Percentiles rank a stretch among this genome's conserved stretches.
phyloP scores from a whole-genome alignment of 2,329 filamentous ascomycete genomes.

The Elsinoe perseae region DNA sequence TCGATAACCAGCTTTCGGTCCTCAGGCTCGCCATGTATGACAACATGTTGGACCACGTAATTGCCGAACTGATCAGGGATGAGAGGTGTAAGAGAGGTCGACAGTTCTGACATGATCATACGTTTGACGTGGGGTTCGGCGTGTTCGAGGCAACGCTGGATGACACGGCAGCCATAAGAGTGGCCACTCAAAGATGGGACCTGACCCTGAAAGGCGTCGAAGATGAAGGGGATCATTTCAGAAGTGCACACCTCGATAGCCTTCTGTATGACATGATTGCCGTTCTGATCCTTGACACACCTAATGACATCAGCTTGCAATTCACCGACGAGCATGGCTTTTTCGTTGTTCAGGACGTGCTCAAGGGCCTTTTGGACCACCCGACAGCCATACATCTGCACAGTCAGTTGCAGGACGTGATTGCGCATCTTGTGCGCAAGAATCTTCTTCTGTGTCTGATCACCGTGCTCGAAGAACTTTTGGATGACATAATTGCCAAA shows the following conservation, averaged over 20 bases:
- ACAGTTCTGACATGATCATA: conserved; percentile 69
- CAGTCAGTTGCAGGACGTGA: conserved; percentile 69
- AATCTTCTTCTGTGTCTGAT: conserved; percentile 83
- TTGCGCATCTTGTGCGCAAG: conserved; percentile 82
- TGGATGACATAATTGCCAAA: conserved; percentile 99
- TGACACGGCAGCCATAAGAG: conserved; percentile 81
- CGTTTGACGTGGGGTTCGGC: conserved; percentile 64
- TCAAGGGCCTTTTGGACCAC: conserved; percentile 96
- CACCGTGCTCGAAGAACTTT: conserved; percentile 94
- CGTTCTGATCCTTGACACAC: conserved; percentile 79
- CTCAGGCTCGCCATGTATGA: conserved; percentile 64
- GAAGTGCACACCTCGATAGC: conserved; percentile 74
- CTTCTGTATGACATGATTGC: conserved; percentile 95
- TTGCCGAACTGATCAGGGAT: conserved; percentile 89
- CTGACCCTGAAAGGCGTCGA: conserved; percentile 68
- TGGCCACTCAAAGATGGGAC: conserved; percentile 69
- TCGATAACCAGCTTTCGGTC: conserved; percentile 67
- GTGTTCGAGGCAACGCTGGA: conserved; percentile 84
- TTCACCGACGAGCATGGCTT: conserved; percentile 74
- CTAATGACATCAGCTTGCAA: conserved; percentile 67
- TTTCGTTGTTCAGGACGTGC: conserved; percentile 84
- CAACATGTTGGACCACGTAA: conserved; percentile 91
- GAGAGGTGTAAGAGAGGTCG: conserved; percentile 60
- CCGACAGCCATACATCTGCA: conserved; percentile 87
- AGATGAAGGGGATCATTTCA: conserved; percentile 75